Evolutionary conservation across 176 grass and related monocot species (phyloP), one percentile per base, ranked within the genome.

Genomic region (Carex myosuroides): DNA sequence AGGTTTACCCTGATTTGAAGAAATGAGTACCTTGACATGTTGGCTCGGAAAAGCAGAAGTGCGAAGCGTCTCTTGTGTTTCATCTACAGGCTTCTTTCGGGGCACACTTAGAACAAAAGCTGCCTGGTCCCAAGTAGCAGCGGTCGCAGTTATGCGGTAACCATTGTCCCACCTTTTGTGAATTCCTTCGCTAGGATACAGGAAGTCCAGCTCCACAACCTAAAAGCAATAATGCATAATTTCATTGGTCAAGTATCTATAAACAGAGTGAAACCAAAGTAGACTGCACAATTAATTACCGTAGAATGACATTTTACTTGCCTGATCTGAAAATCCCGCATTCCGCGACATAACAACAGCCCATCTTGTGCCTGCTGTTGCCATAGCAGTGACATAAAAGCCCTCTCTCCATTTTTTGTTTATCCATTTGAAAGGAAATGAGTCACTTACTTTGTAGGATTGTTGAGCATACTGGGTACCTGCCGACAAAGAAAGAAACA

Each of bases 401-500:
- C 90, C 84, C 84, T 99, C 97, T 33, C 85, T 84, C 97, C 93
- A 99, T 81, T 99, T 99, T 88, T 99, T 99, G 80, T 96, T 96
- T 94, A 99, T 99, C 97, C 97, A 99, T 89, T 99, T 99, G 85
- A 92, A 99, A 73, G 97, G 97, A 65, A 99, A 99, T 71, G 88
- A 94, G 46, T 94, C 90, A 81, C 97, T 92, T 67, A 99, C 93
- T 91, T 99, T 99, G 81, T 99, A 99, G 8, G 97, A 99, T 55
- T 99, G 97, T 46, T 96, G 97, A 74, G 89, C 87, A 85, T 96
- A 96, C 4, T 83, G 29, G 64, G 97, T 94, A 82, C 97, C 97
- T 99, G 79, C 54, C 79, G 66, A 22, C 46, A 26, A 83, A 85
- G 53, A 8, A 84, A 85, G 42, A 67, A 18, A 78, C 24, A 57